phyloP scores from a whole-genome alignment of 208 protist genomes.

The Leishmania arabica region DNA sequence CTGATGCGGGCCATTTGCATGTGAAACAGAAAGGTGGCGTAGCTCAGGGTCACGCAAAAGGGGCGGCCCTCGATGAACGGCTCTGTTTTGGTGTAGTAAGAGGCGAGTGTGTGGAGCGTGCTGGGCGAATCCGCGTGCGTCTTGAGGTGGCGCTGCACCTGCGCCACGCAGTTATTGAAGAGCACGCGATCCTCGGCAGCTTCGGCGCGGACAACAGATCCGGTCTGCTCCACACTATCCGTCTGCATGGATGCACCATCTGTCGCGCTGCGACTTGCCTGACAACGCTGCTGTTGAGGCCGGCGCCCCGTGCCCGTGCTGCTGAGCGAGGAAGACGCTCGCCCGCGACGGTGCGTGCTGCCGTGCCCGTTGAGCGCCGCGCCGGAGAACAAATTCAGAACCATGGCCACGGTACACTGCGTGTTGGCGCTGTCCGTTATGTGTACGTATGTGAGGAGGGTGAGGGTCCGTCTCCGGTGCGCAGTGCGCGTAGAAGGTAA shows the following conservation, averaged over 20 bases:
- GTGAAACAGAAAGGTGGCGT: constrained; percentile 90
- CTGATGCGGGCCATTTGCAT: constrained; percentile 90
- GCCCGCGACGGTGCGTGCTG: constrained; percentile 4
- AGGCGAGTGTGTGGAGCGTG: constrained; percentile 80
- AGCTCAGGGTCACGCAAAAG: constrained; percentile 90
- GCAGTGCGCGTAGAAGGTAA: not conserved
- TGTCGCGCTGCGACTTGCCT: constrained; percentile 2
- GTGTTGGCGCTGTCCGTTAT: not conserved
- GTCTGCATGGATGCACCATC: not conserved
- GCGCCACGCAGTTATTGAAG: constrained; percentile 77
- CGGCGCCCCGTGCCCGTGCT: constrained; percentile 11
- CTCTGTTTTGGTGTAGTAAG: constrained; percentile 83
- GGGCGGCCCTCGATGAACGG: constrained; percentile 77
- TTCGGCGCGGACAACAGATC: constrained; percentile 16
- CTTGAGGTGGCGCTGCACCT: constrained; percentile 87
- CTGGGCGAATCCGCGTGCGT: constrained; percentile 67
- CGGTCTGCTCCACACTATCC: not conserved
- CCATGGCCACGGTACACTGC: constrained; percentile 13
- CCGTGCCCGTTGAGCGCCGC: constrained; percentile 19
- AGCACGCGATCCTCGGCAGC: constrained; percentile 54
- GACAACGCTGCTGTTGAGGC: constrained; percentile 8
- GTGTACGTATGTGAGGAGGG: not conserved
- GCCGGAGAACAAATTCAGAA: constrained; percentile 39
- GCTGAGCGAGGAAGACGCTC: constrained; percentile 18
- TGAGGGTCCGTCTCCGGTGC: not conserved